A percentile compares a stretch with the other conserved stretches of the same genome.
These are phyloP conservation scores for Sarocladiaceae sp. DNA, from an alignment of 2,329 filamentous ascomycete genomes.

Conservation along the genomic window DNA sequence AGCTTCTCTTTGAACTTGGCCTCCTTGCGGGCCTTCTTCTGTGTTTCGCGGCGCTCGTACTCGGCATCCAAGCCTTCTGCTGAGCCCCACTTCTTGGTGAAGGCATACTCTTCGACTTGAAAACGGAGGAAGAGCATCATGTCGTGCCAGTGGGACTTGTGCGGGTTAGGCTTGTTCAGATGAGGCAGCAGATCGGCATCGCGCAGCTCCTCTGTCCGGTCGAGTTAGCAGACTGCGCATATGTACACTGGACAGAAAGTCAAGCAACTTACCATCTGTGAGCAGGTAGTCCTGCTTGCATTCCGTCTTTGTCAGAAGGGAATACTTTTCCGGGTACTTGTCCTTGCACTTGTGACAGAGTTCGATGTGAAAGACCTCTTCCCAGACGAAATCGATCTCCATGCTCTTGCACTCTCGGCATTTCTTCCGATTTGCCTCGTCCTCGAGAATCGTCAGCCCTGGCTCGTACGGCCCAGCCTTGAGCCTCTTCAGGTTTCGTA, in stretches of 20 bases:
- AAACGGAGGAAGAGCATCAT: slow-evolving; percentile 97
- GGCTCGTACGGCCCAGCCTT: slow-evolving; percentile 85
- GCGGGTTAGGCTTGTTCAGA: slow-evolving; percentile 83
- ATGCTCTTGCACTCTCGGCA: slow-evolving; percentile 77
- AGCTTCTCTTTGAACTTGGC: slow-evolving; percentile 88
- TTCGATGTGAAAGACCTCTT: slow-evolving; percentile 69
- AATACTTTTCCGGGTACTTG: slow-evolving; percentile 85
- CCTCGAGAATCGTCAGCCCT: slow-evolving; percentile 67
- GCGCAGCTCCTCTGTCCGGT: slow-evolving; percentile 67
- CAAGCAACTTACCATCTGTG: slow-evolving; percentile 65
- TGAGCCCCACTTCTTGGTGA: slow-evolving; percentile 86
- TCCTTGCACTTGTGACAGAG: slow-evolving; percentile 87
- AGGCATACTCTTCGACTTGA: slow-evolving; percentile 91
- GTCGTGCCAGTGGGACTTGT: slow-evolving; percentile 93
- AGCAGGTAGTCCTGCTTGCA: slow-evolving; percentile 91
- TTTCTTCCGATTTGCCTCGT: slow-evolving; percentile 58
- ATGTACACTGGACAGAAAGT: neutral
- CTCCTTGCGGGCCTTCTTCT: slow-evolving; percentile 82
- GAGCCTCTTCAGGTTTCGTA: slow-evolving; percentile 64
- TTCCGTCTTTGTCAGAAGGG: slow-evolving; percentile 92
- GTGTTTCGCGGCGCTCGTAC: slow-evolving; percentile 69
- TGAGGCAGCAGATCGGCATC: slow-evolving; percentile 83
- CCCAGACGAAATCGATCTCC: slow-evolving; percentile 95
- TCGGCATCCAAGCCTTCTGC: slow-evolving; percentile 80
- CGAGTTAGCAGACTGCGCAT: slow-evolving; percentile 11